phyloP scores from a whole-genome alignment of 805 yeast species.

The Wickerhamiella occidentalis region DNA sequence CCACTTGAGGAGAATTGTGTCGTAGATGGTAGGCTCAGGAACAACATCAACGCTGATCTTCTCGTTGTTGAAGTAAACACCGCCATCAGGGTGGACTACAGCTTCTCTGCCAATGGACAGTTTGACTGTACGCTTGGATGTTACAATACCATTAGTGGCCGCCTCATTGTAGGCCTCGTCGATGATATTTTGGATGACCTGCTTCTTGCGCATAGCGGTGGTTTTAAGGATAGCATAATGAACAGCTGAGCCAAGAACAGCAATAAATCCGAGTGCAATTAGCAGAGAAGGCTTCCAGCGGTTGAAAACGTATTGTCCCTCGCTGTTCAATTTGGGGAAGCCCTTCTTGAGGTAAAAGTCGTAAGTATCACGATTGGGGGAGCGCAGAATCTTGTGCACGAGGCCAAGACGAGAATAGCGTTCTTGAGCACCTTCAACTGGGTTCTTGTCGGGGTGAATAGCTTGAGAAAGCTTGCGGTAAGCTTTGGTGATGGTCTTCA shows the following conservation, averaged over 20 bases:
- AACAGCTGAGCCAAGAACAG: conserved; percentile 40
- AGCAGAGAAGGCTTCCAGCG: conserved; percentile 57
- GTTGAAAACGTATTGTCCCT: conserved; percentile 46
- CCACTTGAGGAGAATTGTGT: conserved; percentile 24
- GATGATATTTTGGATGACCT: conserved; percentile 34
- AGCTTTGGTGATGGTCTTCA: conserved; percentile 26
- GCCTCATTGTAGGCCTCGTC: conserved; percentile 27
- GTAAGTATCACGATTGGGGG: conserved; percentile 54
- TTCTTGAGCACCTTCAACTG: conserved; percentile 42
- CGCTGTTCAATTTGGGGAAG: conserved; percentile 69
- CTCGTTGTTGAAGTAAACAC: conserved; percentile 24
- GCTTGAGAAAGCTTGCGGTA: conserved; percentile 58
- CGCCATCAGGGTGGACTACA: conserved; percentile 28
- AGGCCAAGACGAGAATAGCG: conserved; percentile 67
- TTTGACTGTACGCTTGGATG: conserved; percentile 22
- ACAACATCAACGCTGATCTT: conserved; percentile 24
- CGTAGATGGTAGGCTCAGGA: conserved; percentile 26
- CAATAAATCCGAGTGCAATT: conserved; percentile 32
- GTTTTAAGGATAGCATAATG: conserved; percentile 49
- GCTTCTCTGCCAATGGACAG: conserved; percentile 25
- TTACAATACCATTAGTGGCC: conserved; percentile 22
- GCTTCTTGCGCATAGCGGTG: conserved; percentile 44
- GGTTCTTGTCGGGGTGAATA: conserved; percentile 76
- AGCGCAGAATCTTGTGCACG: conserved; percentile 57
- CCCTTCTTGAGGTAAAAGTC: conserved; percentile 74